Percentiles rank a stretch among this genome's conserved stretches.
phyloP scores from a whole-genome alignment of 129 eudicot genomes.

The Gnaphalium uliginosum region DNA sequence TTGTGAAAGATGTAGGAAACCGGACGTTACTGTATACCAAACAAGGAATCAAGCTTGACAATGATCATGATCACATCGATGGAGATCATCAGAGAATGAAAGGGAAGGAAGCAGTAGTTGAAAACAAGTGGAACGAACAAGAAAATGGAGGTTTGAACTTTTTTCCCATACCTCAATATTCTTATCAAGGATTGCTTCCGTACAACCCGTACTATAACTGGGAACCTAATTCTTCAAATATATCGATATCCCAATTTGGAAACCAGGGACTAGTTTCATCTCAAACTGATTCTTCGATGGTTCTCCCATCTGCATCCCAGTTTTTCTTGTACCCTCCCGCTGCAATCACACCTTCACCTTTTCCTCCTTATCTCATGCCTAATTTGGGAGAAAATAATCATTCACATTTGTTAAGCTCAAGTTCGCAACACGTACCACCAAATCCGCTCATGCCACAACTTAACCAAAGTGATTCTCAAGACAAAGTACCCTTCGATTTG shows the following conservation, averaged over 20 bases:
- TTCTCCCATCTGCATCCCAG: constrained; percentile 50
- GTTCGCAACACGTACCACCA: constrained; percentile 43
- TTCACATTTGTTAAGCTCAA: constrained; percentile 50
- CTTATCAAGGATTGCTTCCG: constrained; percentile 44
- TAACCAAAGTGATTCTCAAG: constrained; percentile 41
- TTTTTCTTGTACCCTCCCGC: constrained; percentile 51
- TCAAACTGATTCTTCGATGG: constrained; percentile 41
- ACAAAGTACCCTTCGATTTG: constrained; percentile 37
- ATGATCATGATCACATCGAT: constrained; percentile 20
- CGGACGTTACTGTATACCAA: constrained; percentile 34
- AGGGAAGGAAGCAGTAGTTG: constrained; percentile 43
- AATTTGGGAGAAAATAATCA: constrained; percentile 42
- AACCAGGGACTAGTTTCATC: constrained; percentile 45
- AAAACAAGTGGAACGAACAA: constrained; percentile 45
- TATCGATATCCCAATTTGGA: constrained; percentile 56
- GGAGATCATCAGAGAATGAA: constrained; percentile 41
- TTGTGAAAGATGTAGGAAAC: constrained; percentile 46
- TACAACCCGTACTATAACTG: constrained; percentile 57
- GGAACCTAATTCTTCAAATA: constrained; percentile 64
- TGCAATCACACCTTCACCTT: constrained; percentile 39
- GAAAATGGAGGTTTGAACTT: constrained; percentile 62
- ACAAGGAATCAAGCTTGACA: constrained; percentile 41
- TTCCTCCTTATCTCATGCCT: constrained; percentile 38
- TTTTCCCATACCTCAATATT: constrained; percentile 55
- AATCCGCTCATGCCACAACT: constrained; percentile 45